A percentile compares a stretch with the other conserved stretches of the same genome.
These are phyloP conservation scores for Encephalitozoon hellem DNA, from an alignment of 371 early-diverging fungal species.

Conservation along the genomic window DNA sequence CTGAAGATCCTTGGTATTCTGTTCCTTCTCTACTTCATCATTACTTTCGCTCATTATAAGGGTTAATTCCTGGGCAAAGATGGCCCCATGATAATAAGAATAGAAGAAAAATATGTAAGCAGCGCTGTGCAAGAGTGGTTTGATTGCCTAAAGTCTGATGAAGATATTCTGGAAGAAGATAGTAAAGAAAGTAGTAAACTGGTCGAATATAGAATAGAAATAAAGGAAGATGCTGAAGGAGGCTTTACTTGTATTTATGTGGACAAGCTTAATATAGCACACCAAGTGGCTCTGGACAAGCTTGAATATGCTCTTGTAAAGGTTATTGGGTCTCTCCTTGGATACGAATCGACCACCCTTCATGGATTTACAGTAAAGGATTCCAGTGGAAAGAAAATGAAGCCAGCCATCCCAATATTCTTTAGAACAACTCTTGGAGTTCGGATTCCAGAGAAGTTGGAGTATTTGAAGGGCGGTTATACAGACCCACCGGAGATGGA, in stretches of 20 bases:
- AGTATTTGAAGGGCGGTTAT: background rate
- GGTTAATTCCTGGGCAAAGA: background rate
- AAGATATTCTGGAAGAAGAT: background rate
- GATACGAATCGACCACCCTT: background rate
- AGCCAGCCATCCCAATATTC: background rate
- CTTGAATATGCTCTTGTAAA: background rate
- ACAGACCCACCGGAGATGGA: background rate
- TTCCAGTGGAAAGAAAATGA: background rate
- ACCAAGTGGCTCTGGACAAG: background rate
- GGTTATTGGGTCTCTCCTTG: background rate
- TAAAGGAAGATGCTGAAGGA: background rate
- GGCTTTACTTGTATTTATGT: background rate
- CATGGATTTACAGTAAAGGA: background rate
- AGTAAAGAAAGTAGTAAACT: background rate
- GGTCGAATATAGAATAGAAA: background rate
- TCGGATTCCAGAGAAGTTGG: background rate
- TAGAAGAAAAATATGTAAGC: background rate
- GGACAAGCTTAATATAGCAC: background rate
- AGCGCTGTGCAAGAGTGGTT: background rate
- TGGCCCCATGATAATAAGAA: slow-evolving; percentile 3
- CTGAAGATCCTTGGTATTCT: background rate
- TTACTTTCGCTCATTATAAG: background rate
- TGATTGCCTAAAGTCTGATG: background rate
- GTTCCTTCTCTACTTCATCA: slow-evolving; percentile 7
- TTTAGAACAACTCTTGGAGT: background rate